Evolutionary conservation across 2,329 filamentous ascomycete species (phyloP).

Genomic region (Pseudogymnoascus destructans): DNA sequence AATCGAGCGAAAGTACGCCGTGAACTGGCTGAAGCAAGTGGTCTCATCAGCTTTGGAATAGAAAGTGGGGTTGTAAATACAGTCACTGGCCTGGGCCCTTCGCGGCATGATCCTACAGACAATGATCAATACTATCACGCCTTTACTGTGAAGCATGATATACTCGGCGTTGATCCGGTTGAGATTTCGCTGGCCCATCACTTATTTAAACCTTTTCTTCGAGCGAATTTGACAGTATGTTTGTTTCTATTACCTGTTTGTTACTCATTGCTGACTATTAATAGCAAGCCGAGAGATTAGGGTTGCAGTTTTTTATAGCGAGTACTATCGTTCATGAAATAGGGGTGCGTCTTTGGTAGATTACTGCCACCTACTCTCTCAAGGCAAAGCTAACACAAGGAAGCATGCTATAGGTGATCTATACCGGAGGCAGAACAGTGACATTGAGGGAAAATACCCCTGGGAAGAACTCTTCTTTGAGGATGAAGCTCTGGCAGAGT

Average conservation of each 20-base stretch:
- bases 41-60: background rate
- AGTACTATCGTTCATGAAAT: background rate
- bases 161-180: background rate
- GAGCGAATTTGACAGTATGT: background rate
- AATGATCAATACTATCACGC: background rate
- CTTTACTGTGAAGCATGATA: background rate
- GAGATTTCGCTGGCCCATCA: background rate
- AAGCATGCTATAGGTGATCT: conserved; percentile 4
- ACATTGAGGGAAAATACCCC: background rate
- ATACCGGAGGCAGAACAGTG: background rate
- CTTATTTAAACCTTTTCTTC: background rate
- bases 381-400: background rate
- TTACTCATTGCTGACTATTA: background rate
- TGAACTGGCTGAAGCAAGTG: background rate
- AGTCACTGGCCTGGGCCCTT: background rate
- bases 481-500: background rate
- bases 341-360: background rate
- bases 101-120: background rate
- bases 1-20: background rate
- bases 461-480: background rate
- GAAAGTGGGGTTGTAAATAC: background rate
- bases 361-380: background rate
- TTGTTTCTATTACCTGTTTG: background rate
- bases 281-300: background rate
- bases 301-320: background rate